Base-by-base conservation (phyloP, 768 basidiomycete species). In the Leccinum barrowsii region DNA sequence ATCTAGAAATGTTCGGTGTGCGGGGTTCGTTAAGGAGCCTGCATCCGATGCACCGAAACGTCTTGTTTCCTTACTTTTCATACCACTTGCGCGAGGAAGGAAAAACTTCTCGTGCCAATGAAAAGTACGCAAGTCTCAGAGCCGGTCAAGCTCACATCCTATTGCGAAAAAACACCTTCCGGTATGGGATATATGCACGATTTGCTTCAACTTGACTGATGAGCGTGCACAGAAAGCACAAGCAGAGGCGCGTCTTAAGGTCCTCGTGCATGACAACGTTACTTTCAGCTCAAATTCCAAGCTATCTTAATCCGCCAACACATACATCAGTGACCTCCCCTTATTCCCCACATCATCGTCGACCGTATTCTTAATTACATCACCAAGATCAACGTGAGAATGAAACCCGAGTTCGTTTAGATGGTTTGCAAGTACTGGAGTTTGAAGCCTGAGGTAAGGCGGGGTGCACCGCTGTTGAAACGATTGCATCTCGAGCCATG, bases 61-160 rank as follows among this genome's bases (percentile, higher is more conserved):
- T 88, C 85, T 1, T 98, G 97, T 75, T 94, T 92, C 71, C 80
- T 89, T 15, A 94, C 97, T 0, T 99, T 97, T 67, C 97, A 99
- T 70, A 83, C 90, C 1, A 95, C 96, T 0, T 99, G 97, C 68
- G 97, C 94, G 1, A 80, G 96, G 13, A 89, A 88, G 63, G 85
- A 90, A 65, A 93, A 89, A 64, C 70, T 95, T 4, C 72, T 98
- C 30, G 80, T 92, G 75, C 89, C 92, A 0, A 94, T 94, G 92
- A 94, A 94, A 69, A 84, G 83, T 32, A 80, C 85, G 0, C 86
- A 87, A 54, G 91, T 88, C 10, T 77, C 86, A 21, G 90, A 93
- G 60, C 83, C 85, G 28, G 83, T 82, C 5, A 81, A 83, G 0
- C 80, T 98, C 30, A 85, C 86, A 4, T 90, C 86, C 44, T 97